Evolutionary conservation across 768 basidiomycete species (phyloP), one percentile per base, ranked within the genome.

Genomic region (Phlebiopsis gigantea): DNA sequence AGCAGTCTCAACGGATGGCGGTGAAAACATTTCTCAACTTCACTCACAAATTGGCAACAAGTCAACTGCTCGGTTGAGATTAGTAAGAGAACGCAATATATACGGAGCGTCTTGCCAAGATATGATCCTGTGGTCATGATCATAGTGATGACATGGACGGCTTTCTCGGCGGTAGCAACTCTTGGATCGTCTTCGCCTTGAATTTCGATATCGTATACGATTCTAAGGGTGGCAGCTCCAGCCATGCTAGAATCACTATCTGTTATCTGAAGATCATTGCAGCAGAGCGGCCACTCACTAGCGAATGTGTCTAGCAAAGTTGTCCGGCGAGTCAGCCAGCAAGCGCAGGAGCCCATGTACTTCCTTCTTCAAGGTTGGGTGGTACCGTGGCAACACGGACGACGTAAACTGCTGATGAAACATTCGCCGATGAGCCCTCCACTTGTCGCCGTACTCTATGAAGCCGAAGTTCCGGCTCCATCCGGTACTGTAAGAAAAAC

Each of bases 401-500:
- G 24, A 4, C 15, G 28, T 21, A 43, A 55, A 61, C 19, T 58
- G 44, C 19, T 52, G 57, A 21, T 57, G 57, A 42, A 61, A 61
- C 1, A 55, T n/a, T 15, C 26, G 10, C 5, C 60, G 56, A 41
- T 58, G 52, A 17, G 41, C 21, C 25, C 41, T 47, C 60, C 60
- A 61, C n/a, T 43, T 9, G 3, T 46, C 34, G 3, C 60, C 57
- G 42, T 61, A 61, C 22, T 50, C 51, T 29, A 58, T 50, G 28
- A 58, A 45, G 3, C 41, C 42, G 53, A 57, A 58, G 48, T 54
- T 31, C 19, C 42, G 28, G 9, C 29, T 4, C 53, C 58, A 58
- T 10, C 57, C 60, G 9, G 58, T 55, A 9, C 60, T 61, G 42
- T 7, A 5, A 21, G 7, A 25, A 24, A 5, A 19, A 7, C 31